Evolutionary conservation across 2,329 filamentous ascomycete species (phyloP).

Genomic region (Aspergillus viridinutans): DNA sequence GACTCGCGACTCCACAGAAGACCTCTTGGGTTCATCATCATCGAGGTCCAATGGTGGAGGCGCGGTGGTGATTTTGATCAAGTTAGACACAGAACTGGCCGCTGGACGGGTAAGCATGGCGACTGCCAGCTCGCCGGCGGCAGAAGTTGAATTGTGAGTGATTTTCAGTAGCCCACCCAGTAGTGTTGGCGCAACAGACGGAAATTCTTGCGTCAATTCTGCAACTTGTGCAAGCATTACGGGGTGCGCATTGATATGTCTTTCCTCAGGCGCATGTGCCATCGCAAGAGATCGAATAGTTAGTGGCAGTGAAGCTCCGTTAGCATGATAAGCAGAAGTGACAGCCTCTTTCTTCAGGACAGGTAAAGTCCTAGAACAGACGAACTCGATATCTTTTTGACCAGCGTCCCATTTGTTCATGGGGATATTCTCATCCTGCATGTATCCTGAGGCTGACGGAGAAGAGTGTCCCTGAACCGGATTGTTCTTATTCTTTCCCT

Average conservation of each 20-base stretch:
- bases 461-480: conserved; percentile 20
- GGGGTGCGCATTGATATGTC: conserved; percentile 37
- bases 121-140: conserved; percentile 58
- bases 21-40: conserved; percentile 18
- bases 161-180: conserved; percentile 53
- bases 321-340: conserved; percentile 56
- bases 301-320: conserved; percentile 51
- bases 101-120: conserved; percentile 44
- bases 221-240: conserved; percentile 48
- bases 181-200: conserved; percentile 46
- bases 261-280: conserved; percentile 41
- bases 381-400: conserved; percentile 57
- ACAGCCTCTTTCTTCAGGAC: conserved; percentile 46
- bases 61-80: conserved; percentile 42
- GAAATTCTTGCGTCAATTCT: conserved; percentile 54
- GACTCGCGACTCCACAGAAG: conserved; percentile 4
- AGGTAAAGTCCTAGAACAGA: conserved; percentile 49
- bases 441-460: conserved; percentile 11
- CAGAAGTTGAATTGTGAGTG: conserved; percentile 53
- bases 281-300: conserved; percentile 55
- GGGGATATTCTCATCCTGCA: conserved; percentile 7
- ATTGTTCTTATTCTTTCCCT: conserved; percentile 31
- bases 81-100: conserved; percentile 28
- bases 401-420: conserved; percentile 57
- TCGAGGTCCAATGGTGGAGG: conserved; percentile 18